Conservation (phyloP, 768 basidiomycete species). For the Lactarius psammicola region DNA sequence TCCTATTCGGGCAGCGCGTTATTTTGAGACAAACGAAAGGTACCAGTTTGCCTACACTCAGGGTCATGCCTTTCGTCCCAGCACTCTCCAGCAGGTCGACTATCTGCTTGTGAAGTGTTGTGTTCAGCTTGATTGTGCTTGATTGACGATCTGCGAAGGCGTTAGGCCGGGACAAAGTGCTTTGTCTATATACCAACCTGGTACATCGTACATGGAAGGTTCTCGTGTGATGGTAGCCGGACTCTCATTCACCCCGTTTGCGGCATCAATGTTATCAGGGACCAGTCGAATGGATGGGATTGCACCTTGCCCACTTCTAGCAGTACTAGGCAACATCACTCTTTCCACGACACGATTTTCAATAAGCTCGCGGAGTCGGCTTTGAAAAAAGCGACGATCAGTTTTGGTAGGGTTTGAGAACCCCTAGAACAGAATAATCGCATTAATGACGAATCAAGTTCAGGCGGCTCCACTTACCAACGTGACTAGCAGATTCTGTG, state of each 20-base stretch:
- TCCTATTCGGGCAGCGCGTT: conserved; percentile 45
- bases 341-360: conserved; percentile 73
- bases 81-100: conserved; percentile 69
- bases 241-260: conserved; percentile 3
- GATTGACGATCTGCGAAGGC: conserved; percentile 4
- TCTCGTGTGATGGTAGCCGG: conserved; percentile 23
- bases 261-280: conserved; percentile 39
- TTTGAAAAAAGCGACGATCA: conserved; percentile 81
- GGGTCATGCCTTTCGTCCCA: conserved; percentile 65
- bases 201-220: conserved; percentile 30
- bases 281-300: conserved; percentile 70
- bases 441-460: conserved; percentile 1
- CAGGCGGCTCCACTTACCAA: conserved; percentile 50
- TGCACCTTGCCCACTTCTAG: conserved; percentile 41
- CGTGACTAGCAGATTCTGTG: conserved; percentile 72
- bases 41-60: conserved; percentile 49
- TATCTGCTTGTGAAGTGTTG: conserved; percentile 77
- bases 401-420: conserved; percentile 71
- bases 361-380: conserved; percentile 68
- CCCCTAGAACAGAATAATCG: conserved; percentile 48
- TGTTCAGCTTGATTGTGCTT: conserved; percentile 49
- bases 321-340: conserved; percentile 62
- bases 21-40: neutral
- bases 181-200: conserved; percentile 33
- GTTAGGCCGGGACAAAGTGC: neutral